phyloP scores from a whole-genome alignment of 1,284 basidiomycete species.

The Heterobasidion annosum region DNA sequence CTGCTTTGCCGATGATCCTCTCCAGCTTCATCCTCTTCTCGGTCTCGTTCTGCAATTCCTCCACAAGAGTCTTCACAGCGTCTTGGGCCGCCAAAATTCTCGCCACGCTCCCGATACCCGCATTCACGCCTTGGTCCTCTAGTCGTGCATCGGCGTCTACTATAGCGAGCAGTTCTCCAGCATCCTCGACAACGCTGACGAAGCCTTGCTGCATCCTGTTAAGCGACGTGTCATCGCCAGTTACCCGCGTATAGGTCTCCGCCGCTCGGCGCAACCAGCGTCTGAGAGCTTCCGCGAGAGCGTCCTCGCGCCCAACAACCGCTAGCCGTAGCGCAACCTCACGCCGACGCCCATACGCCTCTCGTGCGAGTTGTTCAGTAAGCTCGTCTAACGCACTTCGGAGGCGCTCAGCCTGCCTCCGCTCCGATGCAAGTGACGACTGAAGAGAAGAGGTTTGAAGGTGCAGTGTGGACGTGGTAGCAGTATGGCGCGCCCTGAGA shows the following conservation, averaged over 20 bases:
- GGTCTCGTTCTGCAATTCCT: slow-evolving; percentile 61
- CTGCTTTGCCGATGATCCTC: slow-evolving; percentile 16
- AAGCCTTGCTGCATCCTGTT: slow-evolving; percentile 20
- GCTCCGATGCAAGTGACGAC: slow-evolving; percentile 32
- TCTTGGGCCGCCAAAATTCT: slow-evolving; percentile 53
- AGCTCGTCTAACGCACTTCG: slow-evolving; percentile 64
- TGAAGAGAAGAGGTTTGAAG: slow-evolving; percentile 34
- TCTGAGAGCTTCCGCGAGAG: slow-evolving; percentile 42
- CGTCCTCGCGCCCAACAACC: slow-evolving; percentile 62
- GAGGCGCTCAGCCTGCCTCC: slow-evolving; percentile 38
- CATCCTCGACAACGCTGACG: slow-evolving; percentile 35
- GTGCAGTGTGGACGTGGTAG: slow-evolving; percentile 51
- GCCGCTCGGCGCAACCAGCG: slow-evolving; percentile 44
- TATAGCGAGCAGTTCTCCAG: slow-evolving; percentile 34
- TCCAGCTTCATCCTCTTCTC: slow-evolving; percentile 49
- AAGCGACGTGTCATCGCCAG: slow-evolving; percentile 9
- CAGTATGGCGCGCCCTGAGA: slow-evolving; percentile 51
- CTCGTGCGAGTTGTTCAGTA: slow-evolving; percentile 63
- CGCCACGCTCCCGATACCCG: slow-evolving; percentile 27
- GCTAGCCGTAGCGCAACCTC: slow-evolving; percentile 66
- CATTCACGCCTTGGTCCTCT: slow-evolving; percentile 6
- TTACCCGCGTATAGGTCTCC: slow-evolving; percentile 28
- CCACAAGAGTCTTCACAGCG: slow-evolving; percentile 48
- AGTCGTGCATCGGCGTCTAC: slow-evolving; percentile 29
- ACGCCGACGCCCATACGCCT: slow-evolving; percentile 65